A percentile compares a stretch with the other conserved stretches of the same genome.
phyloP scores from a whole-genome alignment of 345 rosid genomes.

The Gossypium herbaceum region DNA sequence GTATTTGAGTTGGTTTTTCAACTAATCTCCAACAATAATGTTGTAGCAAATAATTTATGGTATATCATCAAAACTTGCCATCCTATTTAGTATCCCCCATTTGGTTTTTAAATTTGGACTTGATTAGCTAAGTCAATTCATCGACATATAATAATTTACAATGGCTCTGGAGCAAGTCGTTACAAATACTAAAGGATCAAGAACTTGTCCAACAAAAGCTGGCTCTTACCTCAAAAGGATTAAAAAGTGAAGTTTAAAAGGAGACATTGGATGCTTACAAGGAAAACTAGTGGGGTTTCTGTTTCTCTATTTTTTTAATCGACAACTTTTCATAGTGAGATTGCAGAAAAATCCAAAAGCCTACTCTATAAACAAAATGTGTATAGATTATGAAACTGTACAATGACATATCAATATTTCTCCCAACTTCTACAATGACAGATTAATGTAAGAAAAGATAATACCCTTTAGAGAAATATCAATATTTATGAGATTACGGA shows the following conservation, averaged over 20 bases:
- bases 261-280: constrained; percentile 43
- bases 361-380: constrained; percentile 10
- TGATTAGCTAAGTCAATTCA: constrained; percentile 4
- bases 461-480: not conserved
- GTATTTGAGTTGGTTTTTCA: constrained; percentile 10
- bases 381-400: not conserved
- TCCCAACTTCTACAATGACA: not conserved
- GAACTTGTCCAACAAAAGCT: constrained; percentile 20
- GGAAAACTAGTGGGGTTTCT: constrained; percentile 40
- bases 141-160: not conserved
- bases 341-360: constrained; percentile 31
- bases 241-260: constrained; percentile 43
- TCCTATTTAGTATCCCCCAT: not conserved
- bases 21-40: constrained; percentile 8
- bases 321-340: constrained; percentile 22
- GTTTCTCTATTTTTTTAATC: constrained; percentile 30
- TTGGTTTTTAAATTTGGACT: not conserved
- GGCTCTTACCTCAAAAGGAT: constrained; percentile 53
- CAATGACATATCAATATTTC: not conserved
- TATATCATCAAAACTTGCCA: not conserved
- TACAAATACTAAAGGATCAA: constrained; percentile 31
- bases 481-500: not conserved
- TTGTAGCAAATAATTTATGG: not conserved
- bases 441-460: not conserved
- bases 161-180: constrained; percentile 22